phyloP scores from a whole-genome alignment of 2,329 filamentous ascomycete species.

The Aspergillus uvarum region DNA sequence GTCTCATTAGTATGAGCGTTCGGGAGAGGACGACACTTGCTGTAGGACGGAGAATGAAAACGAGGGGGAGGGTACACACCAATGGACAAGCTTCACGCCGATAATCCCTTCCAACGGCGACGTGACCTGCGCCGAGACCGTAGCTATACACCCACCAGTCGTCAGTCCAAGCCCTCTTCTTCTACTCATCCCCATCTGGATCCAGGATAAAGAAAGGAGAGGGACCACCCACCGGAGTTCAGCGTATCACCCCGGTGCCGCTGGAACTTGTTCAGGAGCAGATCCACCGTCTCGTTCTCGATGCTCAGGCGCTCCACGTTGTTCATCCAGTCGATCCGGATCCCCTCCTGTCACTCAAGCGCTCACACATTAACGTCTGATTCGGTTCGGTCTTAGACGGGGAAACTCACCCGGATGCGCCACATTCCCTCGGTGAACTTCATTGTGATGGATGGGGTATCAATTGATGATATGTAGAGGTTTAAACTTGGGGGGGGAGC shows the following conservation, averaged over 20 bases:
- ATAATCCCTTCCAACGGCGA: slow-evolving; percentile 41
- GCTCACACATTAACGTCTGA: too few relatives aligned
- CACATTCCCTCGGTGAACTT: slow-evolving; percentile 47
- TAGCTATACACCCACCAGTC: slow-evolving; percentile 22
- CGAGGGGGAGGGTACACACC: slow-evolving; percentile 22
- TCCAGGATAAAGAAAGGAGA: not conserved
- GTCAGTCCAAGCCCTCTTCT: not conserved
- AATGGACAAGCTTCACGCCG: slow-evolving; percentile 42
- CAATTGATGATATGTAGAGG: too few relatives aligned
- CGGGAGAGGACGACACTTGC: too few relatives aligned
- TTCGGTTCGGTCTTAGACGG: too few relatives aligned
- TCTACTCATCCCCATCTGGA: not conserved
- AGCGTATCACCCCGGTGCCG: slow-evolving; percentile 41
- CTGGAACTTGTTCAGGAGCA: slow-evolving; percentile 41
- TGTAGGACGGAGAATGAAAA: too few relatives aligned
- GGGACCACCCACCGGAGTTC: slow-evolving; percentile 33
- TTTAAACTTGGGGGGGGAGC: too few relatives aligned
- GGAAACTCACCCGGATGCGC: slow-evolving; percentile 29
- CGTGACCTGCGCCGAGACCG: slow-evolving; percentile 34
- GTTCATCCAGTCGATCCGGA: slow-evolving; percentile 44
- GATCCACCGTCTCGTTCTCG: slow-evolving; percentile 32
- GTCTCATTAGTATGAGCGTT: not conserved
- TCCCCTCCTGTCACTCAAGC: slow-evolving; percentile 30
- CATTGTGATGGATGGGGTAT: slow-evolving; percentile 23
- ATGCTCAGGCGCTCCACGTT: slow-evolving; percentile 39